phyloP scores from a whole-genome alignment of 208 protist species.

The Acanthamoeba castellanii region DNA sequence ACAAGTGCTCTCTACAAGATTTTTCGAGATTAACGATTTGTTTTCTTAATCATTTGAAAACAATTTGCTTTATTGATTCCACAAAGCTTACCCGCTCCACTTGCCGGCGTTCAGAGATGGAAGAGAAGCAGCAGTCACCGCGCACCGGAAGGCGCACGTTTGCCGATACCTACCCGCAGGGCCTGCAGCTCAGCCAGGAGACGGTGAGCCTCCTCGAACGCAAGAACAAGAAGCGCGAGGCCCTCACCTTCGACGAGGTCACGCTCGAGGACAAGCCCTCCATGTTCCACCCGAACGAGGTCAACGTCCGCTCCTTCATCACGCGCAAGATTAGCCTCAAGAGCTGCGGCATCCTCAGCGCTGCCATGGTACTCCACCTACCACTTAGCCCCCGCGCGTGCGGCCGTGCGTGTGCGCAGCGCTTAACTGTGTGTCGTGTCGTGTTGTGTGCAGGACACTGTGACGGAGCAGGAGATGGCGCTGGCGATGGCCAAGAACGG shows the following conservation, averaged over 20 bases:
- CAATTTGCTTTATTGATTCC: too few species aligned
- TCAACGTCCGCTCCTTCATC: slow-evolving; percentile 60
- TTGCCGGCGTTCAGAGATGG: background rate
- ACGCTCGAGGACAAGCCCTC: slow-evolving; percentile 76
- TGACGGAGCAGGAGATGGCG: slow-evolving; percentile 95
- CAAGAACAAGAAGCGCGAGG: slow-evolving; percentile 14
- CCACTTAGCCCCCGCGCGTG: too few species aligned
- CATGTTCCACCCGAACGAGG: slow-evolving; percentile 64
- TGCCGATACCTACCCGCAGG: slow-evolving; percentile 4
- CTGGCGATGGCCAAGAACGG: slow-evolving; percentile 94
- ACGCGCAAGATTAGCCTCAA: slow-evolving; percentile 53
- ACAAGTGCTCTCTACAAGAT: too few species aligned
- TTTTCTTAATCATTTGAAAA: too few species aligned
- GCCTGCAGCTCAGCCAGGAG: slow-evolving; percentile 31
- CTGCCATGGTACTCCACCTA: slow-evolving; percentile 49
- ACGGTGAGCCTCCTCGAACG: background rate
- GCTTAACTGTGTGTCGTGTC: background rate
- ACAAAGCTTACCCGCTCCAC: too few species aligned
- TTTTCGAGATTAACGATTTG: too few species aligned
- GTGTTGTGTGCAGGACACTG: slow-evolving; percentile 94
- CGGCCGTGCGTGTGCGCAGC: background rate
- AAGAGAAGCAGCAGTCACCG: background rate
- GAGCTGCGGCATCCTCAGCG: slow-evolving; percentile 72
- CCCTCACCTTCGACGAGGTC: slow-evolving; percentile 74
- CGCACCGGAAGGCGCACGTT: background rate